A percentile compares a stretch with the other conserved stretches of the same genome.
phyloP scores from a whole-genome alignment of 2,329 filamentous ascomycete genomes.

The Pseudocercospora fuligena region DNA sequence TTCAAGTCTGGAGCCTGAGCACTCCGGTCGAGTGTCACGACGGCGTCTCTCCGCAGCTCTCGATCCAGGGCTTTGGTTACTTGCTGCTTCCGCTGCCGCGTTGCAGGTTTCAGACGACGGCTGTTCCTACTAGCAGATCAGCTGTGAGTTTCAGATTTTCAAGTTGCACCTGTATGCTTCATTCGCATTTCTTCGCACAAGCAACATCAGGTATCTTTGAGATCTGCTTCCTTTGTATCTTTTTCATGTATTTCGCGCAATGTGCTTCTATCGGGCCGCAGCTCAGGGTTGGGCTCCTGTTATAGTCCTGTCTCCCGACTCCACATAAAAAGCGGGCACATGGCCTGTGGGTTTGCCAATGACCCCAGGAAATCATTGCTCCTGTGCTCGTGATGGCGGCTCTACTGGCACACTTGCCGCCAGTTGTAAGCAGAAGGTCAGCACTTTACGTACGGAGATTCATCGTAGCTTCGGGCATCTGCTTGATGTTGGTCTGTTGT shows the following conservation, averaged over 20 bases:
- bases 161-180: not conserved
- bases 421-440: slow-evolving; percentile 6
- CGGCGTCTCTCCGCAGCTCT: slow-evolving; percentile 12
- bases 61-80: slow-evolving; percentile 15
- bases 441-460: not conserved
- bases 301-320: slow-evolving; percentile 11
- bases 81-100: slow-evolving; percentile 6
- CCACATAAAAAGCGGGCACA: slow-evolving; percentile 13
- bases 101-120: slow-evolving; percentile 2
- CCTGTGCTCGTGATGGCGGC: not conserved
- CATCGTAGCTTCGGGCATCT: slow-evolving; percentile 9
- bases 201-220: not conserved
- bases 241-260: not conserved
- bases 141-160: slow-evolving; percentile 12
- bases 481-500: not conserved
- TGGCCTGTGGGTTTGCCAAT: slow-evolving; percentile 5
- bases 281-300: not conserved
- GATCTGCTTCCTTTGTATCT: not conserved
- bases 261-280: slow-evolving; percentile 2
- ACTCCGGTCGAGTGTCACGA: slow-evolving; percentile 13
- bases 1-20: not conserved
- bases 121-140: not conserved
- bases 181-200: not conserved
- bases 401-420: not conserved
- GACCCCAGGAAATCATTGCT: slow-evolving; percentile 5